These are phyloP conservation scores for Moricandia moricandioides DNA, from an alignment of 345 rosid genomes.

Conservation along the genomic window DNA sequence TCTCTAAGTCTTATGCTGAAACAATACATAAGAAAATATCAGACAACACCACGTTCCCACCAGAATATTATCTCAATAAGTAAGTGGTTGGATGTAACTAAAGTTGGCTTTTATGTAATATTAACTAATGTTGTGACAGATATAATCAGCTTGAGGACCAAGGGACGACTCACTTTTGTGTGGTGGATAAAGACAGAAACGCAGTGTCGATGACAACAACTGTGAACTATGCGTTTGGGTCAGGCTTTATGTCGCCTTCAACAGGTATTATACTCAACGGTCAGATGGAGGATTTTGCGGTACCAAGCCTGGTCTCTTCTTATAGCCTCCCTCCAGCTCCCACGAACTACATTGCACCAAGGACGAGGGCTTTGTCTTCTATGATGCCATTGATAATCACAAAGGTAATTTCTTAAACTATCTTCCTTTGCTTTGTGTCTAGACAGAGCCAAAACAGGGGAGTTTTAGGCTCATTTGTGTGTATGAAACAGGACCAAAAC, in stretches of 20 bases:
- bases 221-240: slow-evolving; percentile 65
- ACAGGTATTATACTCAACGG: slow-evolving; percentile 72
- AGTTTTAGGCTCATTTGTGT: neutral
- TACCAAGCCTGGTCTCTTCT: slow-evolving; percentile 53
- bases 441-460: neutral
- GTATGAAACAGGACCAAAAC: neutral
- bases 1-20: slow-evolving; percentile 58
- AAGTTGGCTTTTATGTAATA: neutral
- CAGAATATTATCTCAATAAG: slow-evolving; percentile 71
- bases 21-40: slow-evolving; percentile 49
- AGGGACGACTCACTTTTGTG: slow-evolving; percentile 80
- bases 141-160: slow-evolving; percentile 82
- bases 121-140: slow-evolving; percentile 34
- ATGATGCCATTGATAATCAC: slow-evolving; percentile 79
- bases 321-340: slow-evolving; percentile 81
- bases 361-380: slow-evolving; percentile 62
- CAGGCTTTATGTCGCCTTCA: slow-evolving; percentile 68
- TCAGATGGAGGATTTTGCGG: slow-evolving; percentile 85
- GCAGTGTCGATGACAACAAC: slow-evolving; percentile 86
- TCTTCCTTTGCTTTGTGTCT: neutral
- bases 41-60: slow-evolving; percentile 70
- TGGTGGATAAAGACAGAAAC: slow-evolving; percentile 75
- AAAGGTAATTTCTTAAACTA: slow-evolving; percentile 45
- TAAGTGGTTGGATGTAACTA: slow-evolving; percentile 6
- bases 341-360: slow-evolving; percentile 59